A percentile compares a stretch with the other conserved stretches of the same genome.
phyloP scores from a whole-genome alignment of 2,329 filamentous ascomycete species.

The Pseudomassariella vexata region DNA sequence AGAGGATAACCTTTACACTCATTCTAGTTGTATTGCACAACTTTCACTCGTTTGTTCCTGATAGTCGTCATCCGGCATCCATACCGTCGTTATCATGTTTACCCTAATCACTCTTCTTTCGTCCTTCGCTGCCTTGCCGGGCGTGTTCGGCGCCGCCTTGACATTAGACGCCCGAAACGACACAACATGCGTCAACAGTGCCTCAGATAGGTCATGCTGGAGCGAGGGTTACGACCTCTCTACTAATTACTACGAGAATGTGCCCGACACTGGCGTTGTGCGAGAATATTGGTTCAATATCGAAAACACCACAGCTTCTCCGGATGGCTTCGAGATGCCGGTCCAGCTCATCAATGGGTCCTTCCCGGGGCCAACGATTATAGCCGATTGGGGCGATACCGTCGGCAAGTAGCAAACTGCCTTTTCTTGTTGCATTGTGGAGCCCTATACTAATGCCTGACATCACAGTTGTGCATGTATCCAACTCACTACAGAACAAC shows the following conservation, averaged over 20 bases:
- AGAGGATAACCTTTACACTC: too few species aligned
- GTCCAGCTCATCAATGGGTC: conserved; percentile 35
- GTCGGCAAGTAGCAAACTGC: conserved; percentile 2
- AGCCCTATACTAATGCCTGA: background rate
- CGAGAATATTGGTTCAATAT: conserved; percentile 25
- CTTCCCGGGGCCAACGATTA: conserved; percentile 19
- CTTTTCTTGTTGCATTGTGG: background rate
- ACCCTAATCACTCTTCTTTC: background rate
- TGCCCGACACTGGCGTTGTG: conserved; percentile 31
- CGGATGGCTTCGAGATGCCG: conserved; percentile 25
- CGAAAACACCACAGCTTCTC: conserved; percentile 17
- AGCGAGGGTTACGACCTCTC: background rate
- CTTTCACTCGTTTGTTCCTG: too few species aligned
- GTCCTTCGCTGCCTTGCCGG: background rate
- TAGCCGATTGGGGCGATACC: conserved; percentile 48
- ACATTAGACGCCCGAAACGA: too few species aligned
- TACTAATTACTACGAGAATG: too few species aligned
- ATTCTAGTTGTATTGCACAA: too few species aligned
- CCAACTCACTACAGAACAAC: conserved; percentile 43
- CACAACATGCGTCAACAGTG: conserved; percentile 5
- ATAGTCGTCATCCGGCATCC: too few species aligned
- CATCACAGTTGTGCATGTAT: conserved; percentile 39
- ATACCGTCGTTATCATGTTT: too few species aligned
- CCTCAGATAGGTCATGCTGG: conserved; percentile 2
- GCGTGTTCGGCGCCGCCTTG: background rate